Conservation (phyloP, 164 flowering plant genomes). For the Euptelea pleiosperma region DNA sequence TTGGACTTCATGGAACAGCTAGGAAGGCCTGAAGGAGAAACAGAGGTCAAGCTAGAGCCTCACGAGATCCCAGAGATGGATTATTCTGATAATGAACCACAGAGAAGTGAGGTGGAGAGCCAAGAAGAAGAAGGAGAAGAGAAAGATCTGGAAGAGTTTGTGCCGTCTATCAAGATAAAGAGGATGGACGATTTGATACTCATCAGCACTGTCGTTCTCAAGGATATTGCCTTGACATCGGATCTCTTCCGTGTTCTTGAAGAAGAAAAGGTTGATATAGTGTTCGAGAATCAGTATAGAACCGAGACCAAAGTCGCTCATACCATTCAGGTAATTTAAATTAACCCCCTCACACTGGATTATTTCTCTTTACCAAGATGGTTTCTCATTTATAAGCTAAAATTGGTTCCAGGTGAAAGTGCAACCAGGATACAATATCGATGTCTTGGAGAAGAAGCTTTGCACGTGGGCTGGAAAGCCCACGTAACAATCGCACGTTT, state of each 20-base stretch:
- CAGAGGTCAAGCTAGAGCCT: conserved; percentile 5
- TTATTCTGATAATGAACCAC: conserved; percentile 2
- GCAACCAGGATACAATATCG: conserved; percentile 7
- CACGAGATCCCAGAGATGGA: background rate
- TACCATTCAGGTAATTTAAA: conserved; percentile 22
- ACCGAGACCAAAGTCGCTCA: conserved; percentile 21
- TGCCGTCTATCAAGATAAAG: conserved; percentile 21
- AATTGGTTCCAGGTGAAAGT: conserved; percentile 19
- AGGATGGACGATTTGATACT: conserved; percentile 10
- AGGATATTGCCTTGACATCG: conserved; percentile 19
- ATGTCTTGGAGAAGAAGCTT: conserved; percentile 20
- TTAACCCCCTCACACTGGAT: no score
- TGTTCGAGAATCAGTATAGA: conserved; percentile 22
- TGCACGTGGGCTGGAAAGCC: conserved; percentile 18
- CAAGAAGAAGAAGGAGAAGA: conserved; percentile 6
- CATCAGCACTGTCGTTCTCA: conserved; percentile 22
- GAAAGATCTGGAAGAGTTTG: background rate
- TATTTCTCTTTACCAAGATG: background rate
- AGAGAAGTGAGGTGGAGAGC: background rate
- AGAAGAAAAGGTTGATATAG: conserved; percentile 24
- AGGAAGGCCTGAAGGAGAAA: background rate
- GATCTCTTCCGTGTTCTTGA: conserved; percentile 17
- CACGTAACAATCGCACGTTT: no score
- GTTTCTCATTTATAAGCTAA: no score
- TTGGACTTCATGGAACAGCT: no score